A percentile compares a stretch with the other conserved stretches of the same genome.
phyloP scores from a whole-genome alignment of 768 basidiomycete species.

The Hygrocybe coccinea region DNA sequence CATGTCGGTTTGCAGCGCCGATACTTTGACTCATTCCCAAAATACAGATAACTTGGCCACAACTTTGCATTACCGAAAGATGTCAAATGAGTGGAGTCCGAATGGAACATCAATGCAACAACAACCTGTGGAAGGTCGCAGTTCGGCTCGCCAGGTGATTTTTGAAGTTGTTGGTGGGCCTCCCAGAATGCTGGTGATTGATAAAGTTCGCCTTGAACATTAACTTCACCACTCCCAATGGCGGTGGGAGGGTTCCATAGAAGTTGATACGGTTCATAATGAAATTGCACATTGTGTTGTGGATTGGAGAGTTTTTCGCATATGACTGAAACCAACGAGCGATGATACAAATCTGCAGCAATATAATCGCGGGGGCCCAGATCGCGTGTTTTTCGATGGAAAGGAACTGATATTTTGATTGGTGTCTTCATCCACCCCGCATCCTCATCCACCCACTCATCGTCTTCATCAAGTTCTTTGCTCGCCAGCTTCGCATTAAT shows the following conservation, averaged over 20 bases:
- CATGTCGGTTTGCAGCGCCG: conserved; percentile 1
- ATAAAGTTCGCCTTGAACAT: too few species aligned
- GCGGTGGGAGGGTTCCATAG: conserved; percentile 1
- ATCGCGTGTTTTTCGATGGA: background rate
- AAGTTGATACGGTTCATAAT: conserved; percentile 11
- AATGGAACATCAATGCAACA: conserved; percentile 14
- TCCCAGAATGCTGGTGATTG: background rate
- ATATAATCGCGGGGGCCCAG: conserved; percentile 2
- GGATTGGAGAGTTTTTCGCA: conserved; percentile 8
- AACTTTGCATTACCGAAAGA: conserved; percentile 11
- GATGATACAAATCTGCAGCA: conserved; percentile 9
- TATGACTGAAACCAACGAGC: conserved; percentile 14
- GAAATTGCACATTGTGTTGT: background rate
- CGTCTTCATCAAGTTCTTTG: background rate
- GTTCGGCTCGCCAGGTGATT: conserved; percentile 4
- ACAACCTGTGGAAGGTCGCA: conserved; percentile 12
- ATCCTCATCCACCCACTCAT: conserved; percentile 10
- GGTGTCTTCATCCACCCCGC: conserved; percentile 14
- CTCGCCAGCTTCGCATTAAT: conserved; percentile 3
- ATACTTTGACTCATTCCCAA: conserved; percentile 14
- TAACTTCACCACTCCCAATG: too few species aligned
- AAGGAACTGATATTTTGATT: conserved; percentile 8
- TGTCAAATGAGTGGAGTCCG: conserved; percentile 15
- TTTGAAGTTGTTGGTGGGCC: conserved; percentile 3
- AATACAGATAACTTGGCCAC: conserved; percentile 11